Base-by-base conservation (phyloP, 768 basidiomycete genomes). In the Suillus subaureus region DNA sequence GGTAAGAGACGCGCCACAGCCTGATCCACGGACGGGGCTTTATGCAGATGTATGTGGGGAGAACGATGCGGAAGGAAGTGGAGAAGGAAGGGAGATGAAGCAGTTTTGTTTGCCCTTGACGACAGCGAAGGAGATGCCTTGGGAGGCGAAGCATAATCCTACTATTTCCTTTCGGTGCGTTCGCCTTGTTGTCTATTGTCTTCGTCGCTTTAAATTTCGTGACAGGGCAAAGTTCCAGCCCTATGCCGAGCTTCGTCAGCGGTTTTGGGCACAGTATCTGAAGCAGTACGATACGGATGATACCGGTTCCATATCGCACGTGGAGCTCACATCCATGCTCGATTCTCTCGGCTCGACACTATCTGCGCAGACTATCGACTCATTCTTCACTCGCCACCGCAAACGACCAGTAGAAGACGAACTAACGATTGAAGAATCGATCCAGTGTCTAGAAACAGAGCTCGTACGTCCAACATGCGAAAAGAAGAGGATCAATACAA, bases 311-410 rank as follows among this genome's bases (percentile, higher is more conserved):
- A 78, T 96, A 47, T 95, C 94, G 0, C 89, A 90, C 67, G 80
- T 96, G 63, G 97, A 99, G 76, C 83, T 97, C 39, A 93, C 91
- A 0, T 93, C 93, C 13, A 96, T 98, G 93, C 89, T 99, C 51
- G 97, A 98, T 79, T 97, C 96, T 2, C 89, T 99, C 43, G 96
- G 96, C 6, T 97, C 96, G 4, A 99, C 97, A 0, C 85, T 99
- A 58, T 92, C 91, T 8, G 78, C 77, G 0, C 81, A 87, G 52
- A 99, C 97, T 1, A 81, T 97, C 65, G 84, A 91, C 69, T 84
- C 84, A 16, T 98, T 97, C 84, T 98, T 93, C 80, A 85, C 83
- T 9, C 84, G 87, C 8, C 85, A 83, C 71, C 84, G 84, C 64
- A 94, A 93, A 76, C 78, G 83, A 5, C 84, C 89, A 0, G 81